Base-by-base conservation (phyloP, 345 rosid species). In the Crucihimalaya himalaica region DNA sequence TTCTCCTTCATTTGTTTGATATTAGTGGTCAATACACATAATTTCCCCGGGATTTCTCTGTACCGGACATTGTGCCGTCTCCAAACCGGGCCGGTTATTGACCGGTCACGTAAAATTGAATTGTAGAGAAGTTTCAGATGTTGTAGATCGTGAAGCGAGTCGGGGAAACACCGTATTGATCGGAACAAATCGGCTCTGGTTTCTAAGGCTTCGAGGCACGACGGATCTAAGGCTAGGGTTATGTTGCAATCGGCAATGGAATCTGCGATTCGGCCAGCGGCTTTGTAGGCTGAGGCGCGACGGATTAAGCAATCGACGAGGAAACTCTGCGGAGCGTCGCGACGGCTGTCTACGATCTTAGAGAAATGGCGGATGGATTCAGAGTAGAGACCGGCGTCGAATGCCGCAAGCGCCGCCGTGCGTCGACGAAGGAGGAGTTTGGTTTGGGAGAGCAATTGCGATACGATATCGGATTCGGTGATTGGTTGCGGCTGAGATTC, bases 51-150 rank as follows among this genome's bases (percentile, higher is more conserved):
- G 50, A 94, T 89, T 56, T 94, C 98, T 23, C 87, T 76, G 85
- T 91, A 94, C 63, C 89, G 81, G 19, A 91, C 92, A 5, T 87
- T 80, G 67, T 91, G 92, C 47, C 89, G 84, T 84, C 87, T 94
- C 98, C 98, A 94, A 42, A 82, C 93, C 28, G 98, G 98, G 23
- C 98, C 97, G 1, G 96, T 97, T 5, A 89, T 87, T 73, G 85
- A 86, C 76, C 97, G 73, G 15, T 91, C 97, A 0, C 93, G 86
- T 56, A 91, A 68, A 53, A 91, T 86, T 8, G 98, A 86, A 70
- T 89, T 94, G 74, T 84, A 94, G 29, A 94, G 76, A 8, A 94
- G 86, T 39, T 94, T 94, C 59, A 94, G 54, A 81, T 94, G 97
- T 65, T 94, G 97, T 1, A 94, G 83, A 60, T 94, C 97, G 46